Percentiles rank a stretch among this genome's conserved stretches.
Conservation (phyloP, 345 rosid genomes). For the Lenwebbia sp. region DNA sequence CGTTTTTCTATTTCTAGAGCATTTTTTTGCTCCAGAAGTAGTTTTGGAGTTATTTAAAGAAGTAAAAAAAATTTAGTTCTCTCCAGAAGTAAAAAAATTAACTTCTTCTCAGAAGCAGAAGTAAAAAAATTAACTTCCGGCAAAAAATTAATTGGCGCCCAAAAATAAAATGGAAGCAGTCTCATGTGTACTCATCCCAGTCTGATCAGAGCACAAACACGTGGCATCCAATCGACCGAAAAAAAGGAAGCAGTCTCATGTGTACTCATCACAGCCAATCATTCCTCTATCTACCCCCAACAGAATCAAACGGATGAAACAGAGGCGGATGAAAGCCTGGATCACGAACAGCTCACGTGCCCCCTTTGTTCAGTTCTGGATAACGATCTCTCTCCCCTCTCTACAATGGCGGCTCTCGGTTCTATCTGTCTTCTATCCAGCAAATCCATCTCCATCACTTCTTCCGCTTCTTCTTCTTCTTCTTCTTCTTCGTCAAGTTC, state of each 20-base stretch:
- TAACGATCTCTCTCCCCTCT: background rate
- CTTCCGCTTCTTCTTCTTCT: background rate
- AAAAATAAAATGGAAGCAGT: too few relatives aligned
- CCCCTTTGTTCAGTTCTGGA: background rate
- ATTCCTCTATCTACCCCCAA: background rate
- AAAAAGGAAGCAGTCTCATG: background rate
- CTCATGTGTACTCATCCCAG: background rate
- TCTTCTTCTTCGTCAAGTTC: background rate
- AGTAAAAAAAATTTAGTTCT: too few relatives aligned
- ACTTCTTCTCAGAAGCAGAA: too few relatives aligned
- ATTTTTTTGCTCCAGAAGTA: too few relatives aligned
- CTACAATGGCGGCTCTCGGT: slow-evolving; percentile 36
- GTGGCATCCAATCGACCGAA: background rate
- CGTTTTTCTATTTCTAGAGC: too few relatives aligned
- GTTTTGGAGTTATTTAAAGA: too few relatives aligned
- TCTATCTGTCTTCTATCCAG: slow-evolving; percentile 13
- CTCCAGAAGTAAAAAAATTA: too few relatives aligned
- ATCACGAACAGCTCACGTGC: background rate
- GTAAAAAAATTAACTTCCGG: too few relatives aligned
- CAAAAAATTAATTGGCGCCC: too few relatives aligned
- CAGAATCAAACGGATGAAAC: background rate
- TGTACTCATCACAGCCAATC: background rate
- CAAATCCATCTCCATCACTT: slow-evolving; percentile 8
- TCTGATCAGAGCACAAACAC: background rate
- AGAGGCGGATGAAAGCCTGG: background rate